A percentile compares a stretch with the other conserved stretches of the same genome.
These are phyloP conservation scores for Trichoderma guizhouense DNA, from an alignment of 2,329 filamentous ascomycete genomes.

Conservation along the genomic window DNA sequence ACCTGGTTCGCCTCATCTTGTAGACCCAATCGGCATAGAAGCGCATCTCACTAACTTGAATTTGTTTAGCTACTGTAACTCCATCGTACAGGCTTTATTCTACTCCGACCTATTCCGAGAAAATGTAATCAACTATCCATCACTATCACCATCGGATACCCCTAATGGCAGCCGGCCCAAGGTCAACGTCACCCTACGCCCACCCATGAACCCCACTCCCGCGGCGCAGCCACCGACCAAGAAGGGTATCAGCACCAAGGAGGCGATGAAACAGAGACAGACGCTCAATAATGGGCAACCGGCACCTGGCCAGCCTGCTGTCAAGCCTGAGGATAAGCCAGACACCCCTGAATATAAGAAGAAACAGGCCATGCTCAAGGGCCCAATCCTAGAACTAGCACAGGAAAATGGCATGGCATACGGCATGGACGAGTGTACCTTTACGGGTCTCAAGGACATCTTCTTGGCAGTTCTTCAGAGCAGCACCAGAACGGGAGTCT, in stretches of 20 bases:
- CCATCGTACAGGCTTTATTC: conserved; percentile 94
- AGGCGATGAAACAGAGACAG: conserved; percentile 55
- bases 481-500: conserved; percentile 77
- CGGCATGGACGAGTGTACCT: conserved; percentile 91
- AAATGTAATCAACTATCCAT: conserved; percentile 87
- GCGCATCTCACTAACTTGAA: background rate
- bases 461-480: conserved; percentile 86
- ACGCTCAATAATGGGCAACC: conserved; percentile 53
- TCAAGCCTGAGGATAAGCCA: conserved; percentile 82
- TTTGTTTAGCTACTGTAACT: conserved; percentile 83
- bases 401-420: conserved; percentile 77
- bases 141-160: conserved; percentile 64
- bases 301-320: conserved; percentile 50
- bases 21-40: background rate
- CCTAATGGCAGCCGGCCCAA: conserved; percentile 57
- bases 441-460: conserved; percentile 92
- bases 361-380: conserved; percentile 84
- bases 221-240: conserved; percentile 41
- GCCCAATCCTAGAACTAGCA: conserved; percentile 81
- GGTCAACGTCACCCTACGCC: conserved; percentile 60
- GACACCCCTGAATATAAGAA: conserved; percentile 98
- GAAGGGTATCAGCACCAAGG: conserved; percentile 53
- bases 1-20: conserved; percentile 69
- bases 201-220: conserved; percentile 49
- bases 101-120: conserved; percentile 93